A percentile compares a stretch with the other conserved stretches of the same genome.
phyloP scores from a whole-genome alignment of 345 rosid genomes.

The Aquilaria malaccensis region DNA sequence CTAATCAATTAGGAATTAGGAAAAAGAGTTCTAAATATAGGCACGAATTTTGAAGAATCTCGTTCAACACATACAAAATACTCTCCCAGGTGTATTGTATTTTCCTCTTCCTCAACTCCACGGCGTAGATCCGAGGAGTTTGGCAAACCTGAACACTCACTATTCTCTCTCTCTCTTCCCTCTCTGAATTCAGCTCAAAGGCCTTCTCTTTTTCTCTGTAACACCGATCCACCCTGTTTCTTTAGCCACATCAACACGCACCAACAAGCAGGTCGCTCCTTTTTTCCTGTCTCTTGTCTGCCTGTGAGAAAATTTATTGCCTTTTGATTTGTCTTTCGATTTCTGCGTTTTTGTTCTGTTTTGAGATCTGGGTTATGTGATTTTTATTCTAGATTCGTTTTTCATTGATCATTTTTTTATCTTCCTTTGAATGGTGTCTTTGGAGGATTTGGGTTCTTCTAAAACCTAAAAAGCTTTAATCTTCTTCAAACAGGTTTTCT shows the following conservation, averaged over 20 bases:
- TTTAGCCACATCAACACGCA: neutral
- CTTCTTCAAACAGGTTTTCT: no score
- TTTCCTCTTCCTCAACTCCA: conserved; percentile 38
- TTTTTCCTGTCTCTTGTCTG: neutral
- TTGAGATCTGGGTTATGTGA: conserved; percentile 20
- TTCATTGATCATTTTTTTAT: neutral
- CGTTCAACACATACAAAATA: no score
- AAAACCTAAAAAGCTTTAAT: no score
- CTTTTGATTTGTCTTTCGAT: conserved; percentile 4
- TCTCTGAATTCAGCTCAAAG: neutral
- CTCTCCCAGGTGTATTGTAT: no score
- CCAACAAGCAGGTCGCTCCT: conserved; percentile 4
- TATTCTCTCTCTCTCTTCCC: conserved; percentile 11
- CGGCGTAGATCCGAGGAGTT: conserved; percentile 97
- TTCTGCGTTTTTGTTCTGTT: neutral
- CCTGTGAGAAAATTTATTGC: neutral
- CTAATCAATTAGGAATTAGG: no score
- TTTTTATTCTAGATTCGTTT: neutral
- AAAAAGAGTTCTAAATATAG: no score
- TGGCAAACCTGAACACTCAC: conserved; percentile 37
- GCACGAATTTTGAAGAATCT: no score
- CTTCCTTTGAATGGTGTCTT: neutral
- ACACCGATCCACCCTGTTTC: no score
- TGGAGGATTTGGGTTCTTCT: neutral
- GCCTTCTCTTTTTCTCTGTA: conserved; percentile 3